Evolutionary conservation across 2,329 filamentous ascomycete species (phyloP).

Genomic region (Dothistroma pini): DNA sequence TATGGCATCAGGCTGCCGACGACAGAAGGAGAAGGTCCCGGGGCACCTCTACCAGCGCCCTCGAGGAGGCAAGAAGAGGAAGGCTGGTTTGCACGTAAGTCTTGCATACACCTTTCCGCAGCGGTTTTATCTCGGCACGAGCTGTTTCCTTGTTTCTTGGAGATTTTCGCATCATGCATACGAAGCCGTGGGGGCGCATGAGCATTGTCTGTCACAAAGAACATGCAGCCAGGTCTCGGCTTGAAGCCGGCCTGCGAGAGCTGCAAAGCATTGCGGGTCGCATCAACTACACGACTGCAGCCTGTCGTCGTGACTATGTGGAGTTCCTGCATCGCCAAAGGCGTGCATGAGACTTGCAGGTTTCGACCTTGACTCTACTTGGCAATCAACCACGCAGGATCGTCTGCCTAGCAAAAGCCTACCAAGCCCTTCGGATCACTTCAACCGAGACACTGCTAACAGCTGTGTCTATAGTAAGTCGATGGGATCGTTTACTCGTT

Average conservation of each 20-base stretch:
- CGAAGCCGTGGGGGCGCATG: slow-evolving; percentile 20
- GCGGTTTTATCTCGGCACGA: slow-evolving; percentile 12
- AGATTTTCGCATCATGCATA: slow-evolving; percentile 21
- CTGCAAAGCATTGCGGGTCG: slow-evolving; percentile 20
- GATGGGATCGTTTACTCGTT: slow-evolving; percentile 92
- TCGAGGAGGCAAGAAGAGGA: slow-evolving; percentile 89
- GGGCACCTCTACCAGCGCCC: slow-evolving; percentile 80
- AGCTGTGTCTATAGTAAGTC: slow-evolving; percentile 66
- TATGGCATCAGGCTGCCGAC: slow-evolving; percentile 83
- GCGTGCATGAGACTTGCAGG: slow-evolving; percentile 21
- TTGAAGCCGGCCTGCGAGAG: slow-evolving; percentile 21
- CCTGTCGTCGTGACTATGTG: slow-evolving; percentile 20
- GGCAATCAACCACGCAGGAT: slow-evolving; percentile 14
- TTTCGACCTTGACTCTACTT: slow-evolving; percentile 13
- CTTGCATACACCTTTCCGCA: slow-evolving; percentile 14
- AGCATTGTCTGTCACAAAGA: slow-evolving; percentile 20
- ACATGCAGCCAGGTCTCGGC: slow-evolving; percentile 18
- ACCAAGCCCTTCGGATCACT: slow-evolving; percentile 17
- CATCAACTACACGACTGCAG: slow-evolving; percentile 14
- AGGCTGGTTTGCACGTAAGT: slow-evolving; percentile 92
- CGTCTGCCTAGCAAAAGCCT: slow-evolving; percentile 7
- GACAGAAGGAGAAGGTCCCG: slow-evolving; percentile 67
- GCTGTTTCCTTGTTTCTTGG: slow-evolving; percentile 9
- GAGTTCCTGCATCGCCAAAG: slow-evolving; percentile 30
- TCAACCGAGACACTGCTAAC: slow-evolving; percentile 36